Conservation (phyloP, 768 basidiomycete species). For the Holtermannia corniformis region DNA sequence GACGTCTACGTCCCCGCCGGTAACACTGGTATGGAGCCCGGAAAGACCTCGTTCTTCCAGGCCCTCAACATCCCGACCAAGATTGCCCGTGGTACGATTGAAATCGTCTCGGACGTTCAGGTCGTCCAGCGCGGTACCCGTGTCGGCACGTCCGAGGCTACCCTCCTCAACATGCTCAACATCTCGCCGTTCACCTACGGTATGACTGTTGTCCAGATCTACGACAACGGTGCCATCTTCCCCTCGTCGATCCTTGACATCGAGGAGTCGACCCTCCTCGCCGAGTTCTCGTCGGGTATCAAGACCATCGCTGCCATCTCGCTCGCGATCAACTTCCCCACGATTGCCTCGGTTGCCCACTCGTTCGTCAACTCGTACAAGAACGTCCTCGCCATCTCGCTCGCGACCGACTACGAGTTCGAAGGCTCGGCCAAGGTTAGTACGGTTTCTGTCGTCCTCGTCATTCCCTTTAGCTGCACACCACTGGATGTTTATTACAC, state of each 20-base stretch:
- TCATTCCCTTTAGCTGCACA: constrained; percentile 15
- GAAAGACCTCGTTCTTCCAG: constrained; percentile 99
- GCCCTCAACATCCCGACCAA: constrained; percentile 98
- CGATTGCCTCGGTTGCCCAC: constrained; percentile 85
- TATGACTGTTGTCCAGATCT: constrained; percentile 97
- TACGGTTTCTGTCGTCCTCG: constrained; percentile 9
- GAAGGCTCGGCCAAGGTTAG: constrained; percentile 85
- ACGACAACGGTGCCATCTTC: constrained; percentile 87
- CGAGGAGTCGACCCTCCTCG: constrained; percentile 79
- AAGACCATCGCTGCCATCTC: constrained; percentile 94
- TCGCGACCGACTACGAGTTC: constrained; percentile 89
- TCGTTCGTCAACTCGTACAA: constrained; percentile 98
- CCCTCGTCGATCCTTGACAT: constrained; percentile 82
- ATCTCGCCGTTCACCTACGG: constrained; percentile 99
- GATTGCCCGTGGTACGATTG: constrained; percentile 99
- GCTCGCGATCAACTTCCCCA: constrained; percentile 90
- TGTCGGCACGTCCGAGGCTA: constrained; percentile 95
- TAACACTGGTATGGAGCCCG: constrained; percentile 99
- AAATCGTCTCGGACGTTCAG: constrained; percentile 95
- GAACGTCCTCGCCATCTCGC: constrained; percentile 82
- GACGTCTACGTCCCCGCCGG: constrained; percentile 86
- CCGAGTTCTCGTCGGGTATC: constrained; percentile 85
- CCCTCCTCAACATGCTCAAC: constrained; percentile 98
- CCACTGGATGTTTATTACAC: constrained; percentile 48
- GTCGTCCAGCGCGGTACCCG: constrained; percentile 85